A percentile compares a stretch with the other conserved stretches of the same genome.
These are phyloP conservation scores for Anthostomella pinea DNA, from an alignment of 2,329 filamentous ascomycete genomes.

Conservation along the genomic window DNA sequence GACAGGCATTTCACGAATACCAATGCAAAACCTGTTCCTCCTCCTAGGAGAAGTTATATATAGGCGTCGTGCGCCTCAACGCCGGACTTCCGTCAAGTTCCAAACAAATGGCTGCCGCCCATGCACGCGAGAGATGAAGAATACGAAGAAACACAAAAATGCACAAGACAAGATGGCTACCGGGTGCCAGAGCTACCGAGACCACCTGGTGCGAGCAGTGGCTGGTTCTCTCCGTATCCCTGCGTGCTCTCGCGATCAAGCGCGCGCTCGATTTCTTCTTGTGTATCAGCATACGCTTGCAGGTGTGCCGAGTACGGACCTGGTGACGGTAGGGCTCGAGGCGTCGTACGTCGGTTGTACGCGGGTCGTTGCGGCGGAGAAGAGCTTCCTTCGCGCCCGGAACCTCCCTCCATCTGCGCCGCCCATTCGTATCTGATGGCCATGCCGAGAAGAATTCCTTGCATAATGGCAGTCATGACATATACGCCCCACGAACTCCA, in stretches of 20 bases:
- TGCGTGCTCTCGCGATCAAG: constrained; percentile 34
- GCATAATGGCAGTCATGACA: constrained; percentile 79
- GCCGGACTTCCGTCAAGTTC: no score
- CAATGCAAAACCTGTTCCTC: no score
- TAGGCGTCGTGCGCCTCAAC: no score
- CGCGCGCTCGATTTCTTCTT: constrained; percentile 34
- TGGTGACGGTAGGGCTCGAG: constrained; percentile 31
- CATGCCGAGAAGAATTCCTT: constrained; percentile 78
- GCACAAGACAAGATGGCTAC: constrained; percentile 17
- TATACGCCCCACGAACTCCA: constrained; percentile 98
- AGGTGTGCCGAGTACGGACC: constrained; percentile 34
- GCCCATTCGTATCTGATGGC: constrained; percentile 69
- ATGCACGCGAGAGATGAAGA: no score
- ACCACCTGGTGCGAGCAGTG: constrained; percentile 33
- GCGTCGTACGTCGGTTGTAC: constrained; percentile 33
- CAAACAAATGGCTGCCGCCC: no score
- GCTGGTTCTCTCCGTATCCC: constrained; percentile 33
- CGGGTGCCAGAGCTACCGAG: constrained; percentile 32
- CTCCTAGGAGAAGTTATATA: no score
- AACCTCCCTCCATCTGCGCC: constrained; percentile 12
- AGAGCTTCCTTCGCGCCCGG: constrained; percentile 17
- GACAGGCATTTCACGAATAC: no score
- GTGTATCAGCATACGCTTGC: constrained; percentile 34
- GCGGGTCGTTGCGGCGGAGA: constrained; percentile 24
- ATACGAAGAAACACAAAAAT: no score